Evolutionary conservation across 495 filamentous ascomycete genomes (phyloP).

Genomic region (Margaritispora aquatica): DNA sequence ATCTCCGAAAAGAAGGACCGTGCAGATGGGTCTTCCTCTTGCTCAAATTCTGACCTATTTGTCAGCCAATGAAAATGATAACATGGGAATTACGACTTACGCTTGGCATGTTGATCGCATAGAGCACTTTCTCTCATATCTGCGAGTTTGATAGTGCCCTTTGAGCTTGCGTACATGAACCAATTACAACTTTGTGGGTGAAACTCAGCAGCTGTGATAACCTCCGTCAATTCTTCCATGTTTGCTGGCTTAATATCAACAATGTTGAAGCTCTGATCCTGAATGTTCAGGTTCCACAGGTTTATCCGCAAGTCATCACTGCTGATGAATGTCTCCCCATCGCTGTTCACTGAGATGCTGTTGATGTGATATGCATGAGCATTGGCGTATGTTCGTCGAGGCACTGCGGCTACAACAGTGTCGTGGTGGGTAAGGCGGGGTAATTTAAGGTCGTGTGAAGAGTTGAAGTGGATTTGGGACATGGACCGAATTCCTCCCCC

Average conservation of each 20-base stretch:
- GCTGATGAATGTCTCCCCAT: conserved; percentile 98
- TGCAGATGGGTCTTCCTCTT: conserved; percentile 98
- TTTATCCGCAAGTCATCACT: conserved; percentile 97
- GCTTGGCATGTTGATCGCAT: conserved; percentile 91
- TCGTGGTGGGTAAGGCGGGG: conserved; percentile 96
- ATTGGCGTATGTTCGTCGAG: conserved; percentile 92
- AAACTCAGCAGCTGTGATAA: conserved; percentile 97
- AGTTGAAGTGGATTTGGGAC: conserved; percentile 69
- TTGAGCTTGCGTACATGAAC: conserved; percentile 99
- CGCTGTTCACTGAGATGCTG: conserved; percentile 98
- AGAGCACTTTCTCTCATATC: conserved; percentile 96
- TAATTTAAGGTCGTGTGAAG: conserved; percentile 77
- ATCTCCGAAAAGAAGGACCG: conserved; percentile 99
- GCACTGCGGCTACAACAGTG: conserved; percentile 95
- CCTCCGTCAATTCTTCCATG: conserved; percentile 98
- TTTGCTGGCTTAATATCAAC: conserved; percentile 99
- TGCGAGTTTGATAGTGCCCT: conserved; percentile 97
- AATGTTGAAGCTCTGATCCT: conserved; percentile 99
- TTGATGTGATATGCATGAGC: conserved; percentile 99
- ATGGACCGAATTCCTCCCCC: conserved; percentile 63
- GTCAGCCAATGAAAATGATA: conserved; percentile 1
- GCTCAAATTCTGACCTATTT: conserved; percentile 74
- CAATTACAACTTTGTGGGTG: conserved; percentile 97
- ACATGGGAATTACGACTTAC: conserved; percentile 46
- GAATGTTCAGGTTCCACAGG: conserved; percentile 98